A percentile compares a stretch with the other conserved stretches of the same genome.
These are phyloP conservation scores for Paecilomyces niveus DNA, from an alignment of 2,329 filamentous ascomycete species.

Conservation along the genomic window DNA sequence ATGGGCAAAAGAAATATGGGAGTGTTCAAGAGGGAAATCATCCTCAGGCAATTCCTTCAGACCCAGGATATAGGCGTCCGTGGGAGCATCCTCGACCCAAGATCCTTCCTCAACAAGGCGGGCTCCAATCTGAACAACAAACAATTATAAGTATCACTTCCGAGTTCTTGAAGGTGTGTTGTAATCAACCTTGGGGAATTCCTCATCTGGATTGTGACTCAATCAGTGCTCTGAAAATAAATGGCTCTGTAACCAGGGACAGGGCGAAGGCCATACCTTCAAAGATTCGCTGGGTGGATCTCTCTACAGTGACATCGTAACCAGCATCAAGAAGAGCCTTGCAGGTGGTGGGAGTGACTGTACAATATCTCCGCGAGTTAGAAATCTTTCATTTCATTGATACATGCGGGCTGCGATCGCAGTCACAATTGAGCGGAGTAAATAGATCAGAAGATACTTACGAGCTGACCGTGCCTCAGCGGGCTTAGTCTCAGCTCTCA, in stretches of 20 bases:
- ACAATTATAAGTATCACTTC: slow-evolving; percentile 37
- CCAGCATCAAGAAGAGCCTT: slow-evolving; percentile 61
- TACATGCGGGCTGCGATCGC: neutral
- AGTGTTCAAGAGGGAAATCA: slow-evolving; percentile 63
- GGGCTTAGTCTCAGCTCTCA: slow-evolving; percentile 55
- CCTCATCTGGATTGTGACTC: slow-evolving; percentile 18
- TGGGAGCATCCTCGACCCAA: slow-evolving; percentile 58
- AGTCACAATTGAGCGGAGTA: slow-evolving; percentile 1
- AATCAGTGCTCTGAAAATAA: slow-evolving; percentile 6
- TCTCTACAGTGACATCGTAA: slow-evolving; percentile 62
- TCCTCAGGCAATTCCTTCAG: slow-evolving; percentile 73
- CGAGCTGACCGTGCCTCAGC: slow-evolving; percentile 49
- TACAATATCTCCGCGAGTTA: slow-evolving; percentile 6
- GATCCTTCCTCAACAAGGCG: slow-evolving; percentile 58
- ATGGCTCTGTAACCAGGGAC: neutral
- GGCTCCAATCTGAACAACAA: slow-evolving; percentile 54
- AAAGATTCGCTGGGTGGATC: slow-evolving; percentile 58
- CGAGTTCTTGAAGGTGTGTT: neutral
- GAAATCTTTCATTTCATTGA: slow-evolving; percentile 1
- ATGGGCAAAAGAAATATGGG: slow-evolving; percentile 65
- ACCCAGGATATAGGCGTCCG: slow-evolving; percentile 64
- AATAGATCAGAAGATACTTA: slow-evolving; percentile 15
- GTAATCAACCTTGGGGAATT: slow-evolving; percentile 25
- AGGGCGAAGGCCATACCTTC: slow-evolving; percentile 24
- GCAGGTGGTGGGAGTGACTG: slow-evolving; percentile 45